phyloP scores from a whole-genome alignment of 2,329 filamentous ascomycete genomes.

The Macrophomina phaseolina region DNA sequence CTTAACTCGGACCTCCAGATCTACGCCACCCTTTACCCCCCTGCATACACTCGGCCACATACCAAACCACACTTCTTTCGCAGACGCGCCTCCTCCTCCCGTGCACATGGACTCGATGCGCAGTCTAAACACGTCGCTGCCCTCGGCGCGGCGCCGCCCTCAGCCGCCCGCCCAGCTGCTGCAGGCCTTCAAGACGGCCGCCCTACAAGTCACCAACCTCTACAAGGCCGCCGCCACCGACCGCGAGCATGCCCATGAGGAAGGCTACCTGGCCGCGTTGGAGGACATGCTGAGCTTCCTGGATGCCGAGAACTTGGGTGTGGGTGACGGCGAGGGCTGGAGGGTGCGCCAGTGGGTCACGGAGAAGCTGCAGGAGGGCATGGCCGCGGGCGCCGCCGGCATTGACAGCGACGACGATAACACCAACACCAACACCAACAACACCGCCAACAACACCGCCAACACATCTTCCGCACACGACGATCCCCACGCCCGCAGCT shows the following conservation, averaged over 20 bases:
- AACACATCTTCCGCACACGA: constrained; percentile 42
- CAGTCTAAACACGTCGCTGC: constrained; percentile 48
- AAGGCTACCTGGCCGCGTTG: constrained; percentile 92
- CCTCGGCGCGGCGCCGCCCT: constrained; percentile 38
- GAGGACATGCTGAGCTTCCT: constrained; percentile 87
- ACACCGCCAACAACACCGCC: constrained; percentile 34
- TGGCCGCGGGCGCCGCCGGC: constrained; percentile 41
- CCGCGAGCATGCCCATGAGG: constrained; percentile 73
- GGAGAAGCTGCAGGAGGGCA: constrained; percentile 68
- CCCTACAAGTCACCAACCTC: constrained; percentile 91
- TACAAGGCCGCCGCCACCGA: constrained; percentile 89
- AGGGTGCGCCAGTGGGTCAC: constrained; percentile 70
- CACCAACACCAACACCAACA: constrained; percentile 27
- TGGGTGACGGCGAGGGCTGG: constrained; percentile 79
- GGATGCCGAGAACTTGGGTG: constrained; percentile 78
- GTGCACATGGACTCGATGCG: constrained; percentile 48
- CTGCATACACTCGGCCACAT: neutral
- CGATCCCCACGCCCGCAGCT: constrained; percentile 63
- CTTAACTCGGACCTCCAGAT: constrained; percentile 17
- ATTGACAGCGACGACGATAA: constrained; percentile 71
- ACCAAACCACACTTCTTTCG: neutral
- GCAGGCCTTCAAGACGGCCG: constrained; percentile 88
- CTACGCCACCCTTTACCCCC: neutral
- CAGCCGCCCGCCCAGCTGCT: constrained; percentile 63
- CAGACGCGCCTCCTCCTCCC: neutral